Conservation (phyloP, 805 yeast species). For the Ogataea zsoltii region DNA sequence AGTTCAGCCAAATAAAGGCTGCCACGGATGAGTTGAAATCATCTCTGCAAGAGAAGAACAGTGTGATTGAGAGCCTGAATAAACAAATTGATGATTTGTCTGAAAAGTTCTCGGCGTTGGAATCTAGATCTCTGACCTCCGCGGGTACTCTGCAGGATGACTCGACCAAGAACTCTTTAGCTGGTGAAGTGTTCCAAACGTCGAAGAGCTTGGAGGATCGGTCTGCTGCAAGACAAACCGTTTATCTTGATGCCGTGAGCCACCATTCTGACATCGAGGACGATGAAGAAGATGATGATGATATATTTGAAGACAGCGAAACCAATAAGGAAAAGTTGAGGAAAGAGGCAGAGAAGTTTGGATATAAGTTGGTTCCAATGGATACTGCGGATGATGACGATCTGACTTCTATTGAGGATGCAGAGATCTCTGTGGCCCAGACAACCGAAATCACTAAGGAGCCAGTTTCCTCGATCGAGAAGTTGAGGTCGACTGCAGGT, state of each 20-base stretch:
- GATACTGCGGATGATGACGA: conserved; percentile 20
- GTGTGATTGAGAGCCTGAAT: not conserved
- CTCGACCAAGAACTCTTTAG: not conserved
- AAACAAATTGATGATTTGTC: not conserved
- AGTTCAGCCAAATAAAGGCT: not conserved
- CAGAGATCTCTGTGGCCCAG: conserved; percentile 9
- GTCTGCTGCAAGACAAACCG: conserved; percentile 10
- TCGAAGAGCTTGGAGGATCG: conserved; percentile 1
- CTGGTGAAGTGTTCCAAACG: not conserved
- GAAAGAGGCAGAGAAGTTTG: conserved; percentile 36
- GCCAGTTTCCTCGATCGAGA: too few species aligned
- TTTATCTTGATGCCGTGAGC: conserved; percentile 24
- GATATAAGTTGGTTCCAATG: conserved; percentile 37
- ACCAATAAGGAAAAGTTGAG: conserved; percentile 33
- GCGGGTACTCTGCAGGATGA: not conserved
- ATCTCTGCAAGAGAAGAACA: not conserved
- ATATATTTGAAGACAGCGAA: conserved; percentile 22
- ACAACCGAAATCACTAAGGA: conserved; percentile 6
- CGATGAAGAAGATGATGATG: conserved; percentile 4
- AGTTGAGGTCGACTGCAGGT: not conserved
- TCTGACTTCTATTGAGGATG: conserved; percentile 28
- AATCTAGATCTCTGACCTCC: not conserved
- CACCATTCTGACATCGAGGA: conserved; percentile 15
- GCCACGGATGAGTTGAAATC: not conserved
- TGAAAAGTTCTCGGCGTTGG: not conserved